Conservation (phyloP, 2,329 filamentous ascomycete species). For the Sphaceloma murrayae region DNA sequence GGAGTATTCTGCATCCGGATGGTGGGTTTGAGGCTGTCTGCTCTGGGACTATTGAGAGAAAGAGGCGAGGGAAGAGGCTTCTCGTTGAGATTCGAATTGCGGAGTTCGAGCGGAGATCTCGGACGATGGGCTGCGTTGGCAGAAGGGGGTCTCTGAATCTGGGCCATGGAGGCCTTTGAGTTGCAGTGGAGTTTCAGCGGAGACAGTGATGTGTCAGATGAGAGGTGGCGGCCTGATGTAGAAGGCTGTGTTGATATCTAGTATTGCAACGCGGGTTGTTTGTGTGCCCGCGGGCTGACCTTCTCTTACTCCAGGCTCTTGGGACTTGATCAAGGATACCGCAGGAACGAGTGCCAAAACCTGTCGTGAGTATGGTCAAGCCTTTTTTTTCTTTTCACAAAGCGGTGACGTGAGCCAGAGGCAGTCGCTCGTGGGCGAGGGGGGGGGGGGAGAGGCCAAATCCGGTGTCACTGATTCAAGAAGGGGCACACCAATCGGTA, state of each 20-base stretch:
- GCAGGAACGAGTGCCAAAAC: not conserved
- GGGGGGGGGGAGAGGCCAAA: no score
- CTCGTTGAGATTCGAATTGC: constrained; percentile 14
- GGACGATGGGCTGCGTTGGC: constrained; percentile 21
- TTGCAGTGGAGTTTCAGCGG: constrained; percentile 5
- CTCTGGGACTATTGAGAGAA: constrained; percentile 13
- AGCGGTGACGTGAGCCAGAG: constrained; percentile 12
- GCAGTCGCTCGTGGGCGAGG: constrained; percentile 7
- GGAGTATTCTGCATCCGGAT: constrained; percentile 28
- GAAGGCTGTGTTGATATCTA: constrained; percentile 9
- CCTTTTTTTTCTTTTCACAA: constrained; percentile 11
- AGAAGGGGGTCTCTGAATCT: constrained; percentile 47
- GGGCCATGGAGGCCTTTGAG: constrained; percentile 31
- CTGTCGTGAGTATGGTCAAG: constrained; percentile 1
- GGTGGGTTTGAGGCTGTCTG: constrained; percentile 17
- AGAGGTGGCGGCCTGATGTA: constrained; percentile 1
- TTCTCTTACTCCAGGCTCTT: constrained; percentile 9
- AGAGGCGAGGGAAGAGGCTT: constrained; percentile 14
- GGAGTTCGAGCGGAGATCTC: constrained; percentile 14
- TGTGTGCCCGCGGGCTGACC: constrained; percentile 5
- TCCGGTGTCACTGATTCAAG: constrained; percentile 9
- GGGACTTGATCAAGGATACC: constrained; percentile 2
- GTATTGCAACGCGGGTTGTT: constrained; percentile 3
- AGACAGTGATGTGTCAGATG: not conserved
- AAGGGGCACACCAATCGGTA: constrained; percentile 8